Conservation (phyloP, 345 rosid genomes). For the Durio zibethinus region DNA sequence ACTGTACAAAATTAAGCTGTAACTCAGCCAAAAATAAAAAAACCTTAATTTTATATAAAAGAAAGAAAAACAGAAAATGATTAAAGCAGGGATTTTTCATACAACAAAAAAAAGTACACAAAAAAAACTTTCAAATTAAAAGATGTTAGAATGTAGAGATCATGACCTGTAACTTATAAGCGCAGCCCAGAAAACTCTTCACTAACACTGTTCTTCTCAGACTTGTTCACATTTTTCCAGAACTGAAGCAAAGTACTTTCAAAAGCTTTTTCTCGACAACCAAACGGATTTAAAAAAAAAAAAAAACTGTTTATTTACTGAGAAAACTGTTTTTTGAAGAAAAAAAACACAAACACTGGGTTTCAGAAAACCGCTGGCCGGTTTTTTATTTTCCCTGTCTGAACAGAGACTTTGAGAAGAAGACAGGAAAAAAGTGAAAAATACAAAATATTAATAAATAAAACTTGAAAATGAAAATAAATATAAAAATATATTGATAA, state of each 20-base stretch:
- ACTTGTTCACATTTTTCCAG: constrained; percentile 32
- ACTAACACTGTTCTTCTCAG: constrained; percentile 16
- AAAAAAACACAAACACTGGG: constrained; percentile 13
- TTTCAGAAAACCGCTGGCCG: constrained; percentile 27
- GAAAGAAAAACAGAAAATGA: neutral
- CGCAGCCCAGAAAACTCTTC: constrained; percentile 12
- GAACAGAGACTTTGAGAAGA: constrained; percentile 23
- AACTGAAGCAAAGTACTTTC: constrained; percentile 24
- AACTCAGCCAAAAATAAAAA: neutral
- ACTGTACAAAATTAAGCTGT: neutral
- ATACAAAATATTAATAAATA: constrained; percentile 5
- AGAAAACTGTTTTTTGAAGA: constrained; percentile 25
- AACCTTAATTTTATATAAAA: neutral
- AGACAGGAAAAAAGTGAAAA: constrained; percentile 7
- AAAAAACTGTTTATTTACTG: constrained; percentile 20
- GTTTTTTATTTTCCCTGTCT: constrained; percentile 26
- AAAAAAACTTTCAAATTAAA: neutral
- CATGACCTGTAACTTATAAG: constrained; percentile 38
- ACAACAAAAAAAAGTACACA: neutral
- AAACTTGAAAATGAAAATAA: constrained; percentile 1
- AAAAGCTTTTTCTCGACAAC: constrained; percentile 10
- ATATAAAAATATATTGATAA: constrained; percentile 10
- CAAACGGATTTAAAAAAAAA: neutral
- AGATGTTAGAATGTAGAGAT: constrained; percentile 20
- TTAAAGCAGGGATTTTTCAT: constrained; percentile 1